Evolutionary conservation across 2,329 filamentous ascomycete species (phyloP), one percentile per base, ranked within the genome.

Genomic region (Aspergillus sp.): DNA sequence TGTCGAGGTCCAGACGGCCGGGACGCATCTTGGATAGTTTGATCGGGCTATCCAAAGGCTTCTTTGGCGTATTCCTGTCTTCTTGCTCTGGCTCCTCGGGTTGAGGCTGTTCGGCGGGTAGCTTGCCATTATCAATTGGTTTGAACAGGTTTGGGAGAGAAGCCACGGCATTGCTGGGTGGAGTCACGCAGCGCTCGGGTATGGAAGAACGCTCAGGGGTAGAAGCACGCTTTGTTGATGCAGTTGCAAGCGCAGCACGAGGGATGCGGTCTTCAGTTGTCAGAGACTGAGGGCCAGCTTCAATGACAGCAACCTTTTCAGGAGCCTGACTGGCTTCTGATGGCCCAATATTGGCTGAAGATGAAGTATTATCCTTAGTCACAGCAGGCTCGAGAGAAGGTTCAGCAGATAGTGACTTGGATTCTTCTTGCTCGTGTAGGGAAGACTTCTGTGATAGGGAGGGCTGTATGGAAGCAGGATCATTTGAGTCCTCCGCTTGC

Each of bases 11-110:
- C 19, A 69, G 45, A 22, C 64, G 69, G 11, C 57, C 66, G 25
- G 68, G 61, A 13, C 70, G 69, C 7, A 31, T 45, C 52, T 72
- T 74, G 17, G 68, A 70, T 13, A 76, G 67, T 52, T 74, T 76
- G 11, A 74, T 75, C 2, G 74, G 74, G 25, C 73, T 77, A 45
- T 76, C 71, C 25, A 75, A 59, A 25, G 67, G 73, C 45, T 71
- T 70, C 46, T 68, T 71, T 3, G 63, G 59, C 6, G 64, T 59
- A 9, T 25, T 45, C 7, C 59, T 56, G 15, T 61, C 48, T 7
- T 64, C 66, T 48, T 51, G 38, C 46, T 57, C 34, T 23, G 31
- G 22, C 7, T 19, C 46, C 6, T 59, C 46, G 15, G 22, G n/a
- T 3, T 43, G 17, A 11, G 19, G 28, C 9, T 17, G 46, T 23